These are phyloP conservation scores for Naganishia sp. DNA, from an alignment of 1,284 basidiomycete species.

Conservation along the genomic window DNA sequence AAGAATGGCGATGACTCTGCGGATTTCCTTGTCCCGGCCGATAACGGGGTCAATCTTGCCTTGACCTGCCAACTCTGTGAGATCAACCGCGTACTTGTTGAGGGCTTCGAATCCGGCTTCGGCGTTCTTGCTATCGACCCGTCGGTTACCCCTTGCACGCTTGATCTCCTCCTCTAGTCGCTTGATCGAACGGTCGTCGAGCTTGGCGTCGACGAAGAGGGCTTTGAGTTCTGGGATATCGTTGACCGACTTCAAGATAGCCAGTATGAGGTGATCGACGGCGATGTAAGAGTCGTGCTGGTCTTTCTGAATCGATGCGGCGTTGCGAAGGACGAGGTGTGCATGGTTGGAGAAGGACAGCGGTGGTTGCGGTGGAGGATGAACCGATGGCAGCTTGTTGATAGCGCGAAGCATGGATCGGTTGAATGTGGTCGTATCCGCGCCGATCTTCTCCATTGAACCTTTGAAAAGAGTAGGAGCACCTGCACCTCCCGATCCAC, in stretches of 20 bases:
- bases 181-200: conserved; percentile 48
- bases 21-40: conserved; percentile 59
- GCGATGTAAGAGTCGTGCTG: conserved; percentile 88
- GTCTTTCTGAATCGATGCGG: conserved; percentile 76
- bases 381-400: conserved; percentile 72
- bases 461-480: conserved; percentile 47
- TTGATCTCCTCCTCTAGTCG: conserved; percentile 58
- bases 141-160: conserved; percentile 57
- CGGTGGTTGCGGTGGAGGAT: conserved; percentile 78
- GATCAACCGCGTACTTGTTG: conserved; percentile 53
- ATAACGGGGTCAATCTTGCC: conserved; percentile 63
- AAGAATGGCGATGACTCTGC: conserved; percentile 68
- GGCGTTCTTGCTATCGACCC: conserved; percentile 58
- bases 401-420: conserved; percentile 47
- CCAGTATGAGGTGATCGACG: conserved; percentile 78
- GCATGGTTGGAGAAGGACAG: conserved; percentile 63
- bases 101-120: conserved; percentile 57
- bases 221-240: conserved; percentile 52
- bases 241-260: conserved; percentile 61
- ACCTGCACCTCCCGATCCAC: conserved; percentile 33
- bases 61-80: conserved; percentile 55
- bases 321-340: conserved; percentile 73
- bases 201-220: conserved; percentile 56
- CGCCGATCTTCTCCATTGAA: conserved; percentile 50
- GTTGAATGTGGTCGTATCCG: conserved; percentile 46